Evolutionary conservation across 306 rosid genomes (phyloP).

Genomic region (Vigna mungo): DNA sequence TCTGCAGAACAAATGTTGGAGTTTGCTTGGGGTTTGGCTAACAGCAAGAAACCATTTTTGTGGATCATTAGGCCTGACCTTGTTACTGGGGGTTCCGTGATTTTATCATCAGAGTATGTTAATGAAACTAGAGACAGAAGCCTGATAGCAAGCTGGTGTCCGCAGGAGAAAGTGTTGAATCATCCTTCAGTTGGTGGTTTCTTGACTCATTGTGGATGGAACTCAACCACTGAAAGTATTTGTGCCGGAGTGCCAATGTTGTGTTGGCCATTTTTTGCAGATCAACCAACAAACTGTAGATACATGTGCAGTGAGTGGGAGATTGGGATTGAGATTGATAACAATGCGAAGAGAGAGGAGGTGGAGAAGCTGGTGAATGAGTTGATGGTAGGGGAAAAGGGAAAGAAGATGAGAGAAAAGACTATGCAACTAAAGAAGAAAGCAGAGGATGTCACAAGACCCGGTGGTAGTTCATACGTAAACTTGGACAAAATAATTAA

Average conservation of each 20-base stretch:
- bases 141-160: conserved; percentile 43
- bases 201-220: conserved; percentile 49
- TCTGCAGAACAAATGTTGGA: conserved; percentile 16
- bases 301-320: conserved; percentile 36
- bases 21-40: conserved; percentile 45
- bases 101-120: conserved; percentile 35
- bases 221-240: conserved; percentile 41
- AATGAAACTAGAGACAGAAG: conserved; percentile 26
- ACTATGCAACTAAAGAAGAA: conserved; percentile 34
- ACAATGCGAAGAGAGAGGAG: conserved; percentile 34
- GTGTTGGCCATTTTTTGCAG: conserved; percentile 47
- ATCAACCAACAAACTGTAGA: conserved; percentile 38
- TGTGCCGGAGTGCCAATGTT: conserved; percentile 46
- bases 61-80: conserved; percentile 52
- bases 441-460: conserved; percentile 35
- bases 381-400: conserved; percentile 43
- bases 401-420: conserved; percentile 40
- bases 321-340: conserved; percentile 39
- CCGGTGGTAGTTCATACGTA: conserved; percentile 4
- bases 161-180: conserved; percentile 42
- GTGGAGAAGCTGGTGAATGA: conserved; percentile 41
- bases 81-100: conserved; percentile 39
- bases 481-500: conserved; percentile 42
- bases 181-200: conserved; percentile 45
- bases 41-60: conserved; percentile 41